Percentiles rank a stretch among this genome's conserved stretches.
phyloP scores from a whole-genome alignment of 495 filamentous ascomycete species.

The Penicillium pulvis region DNA sequence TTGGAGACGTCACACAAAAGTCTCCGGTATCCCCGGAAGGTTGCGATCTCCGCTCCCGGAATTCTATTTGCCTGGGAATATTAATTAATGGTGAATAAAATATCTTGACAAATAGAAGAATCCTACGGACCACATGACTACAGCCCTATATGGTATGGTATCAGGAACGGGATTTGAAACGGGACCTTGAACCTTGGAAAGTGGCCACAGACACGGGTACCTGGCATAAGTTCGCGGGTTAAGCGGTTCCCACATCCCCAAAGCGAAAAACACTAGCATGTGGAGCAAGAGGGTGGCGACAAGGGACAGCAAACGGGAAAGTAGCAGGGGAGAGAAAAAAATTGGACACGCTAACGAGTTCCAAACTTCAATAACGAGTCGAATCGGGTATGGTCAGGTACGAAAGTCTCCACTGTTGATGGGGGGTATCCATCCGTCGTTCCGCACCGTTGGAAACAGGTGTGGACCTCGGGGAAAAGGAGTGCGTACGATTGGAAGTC shows the following conservation, averaged over 20 bases:
- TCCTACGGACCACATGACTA: conserved; percentile 14
- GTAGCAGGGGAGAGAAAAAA: conserved; percentile 8
- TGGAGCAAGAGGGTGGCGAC: conserved; percentile 13
- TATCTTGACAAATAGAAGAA: conserved; percentile 2
- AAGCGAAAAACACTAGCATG: conserved; percentile 1
- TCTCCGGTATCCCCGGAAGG: conserved; percentile 6
- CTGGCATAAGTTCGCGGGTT: conserved; percentile 22
- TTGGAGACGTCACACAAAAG: conserved; percentile 13
- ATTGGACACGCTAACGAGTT: conserved; percentile 20
- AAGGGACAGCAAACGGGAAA: conserved; percentile 14
- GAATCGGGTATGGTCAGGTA: conserved; percentile 13
- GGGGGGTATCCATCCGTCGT: conserved; percentile 18
- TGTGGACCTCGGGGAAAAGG: conserved; percentile 14
- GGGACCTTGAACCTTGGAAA: neutral
- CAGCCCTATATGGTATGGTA: conserved; percentile 24
- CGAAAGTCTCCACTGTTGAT: conserved; percentile 22
- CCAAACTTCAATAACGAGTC: conserved; percentile 32
- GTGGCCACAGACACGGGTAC: conserved; percentile 10
- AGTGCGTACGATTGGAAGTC: conserved; percentile 9
- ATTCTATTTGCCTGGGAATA: neutral
- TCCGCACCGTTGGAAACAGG: conserved; percentile 31
- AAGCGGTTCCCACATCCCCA: conserved; percentile 13
- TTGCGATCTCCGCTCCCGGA: neutral
- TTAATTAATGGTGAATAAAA: neutral
- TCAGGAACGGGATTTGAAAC: conserved; percentile 20